A percentile compares a stretch with the other conserved stretches of the same genome.
phyloP scores from a whole-genome alignment of 148 eudicot species.

The Vaccinium corymbosum region DNA sequence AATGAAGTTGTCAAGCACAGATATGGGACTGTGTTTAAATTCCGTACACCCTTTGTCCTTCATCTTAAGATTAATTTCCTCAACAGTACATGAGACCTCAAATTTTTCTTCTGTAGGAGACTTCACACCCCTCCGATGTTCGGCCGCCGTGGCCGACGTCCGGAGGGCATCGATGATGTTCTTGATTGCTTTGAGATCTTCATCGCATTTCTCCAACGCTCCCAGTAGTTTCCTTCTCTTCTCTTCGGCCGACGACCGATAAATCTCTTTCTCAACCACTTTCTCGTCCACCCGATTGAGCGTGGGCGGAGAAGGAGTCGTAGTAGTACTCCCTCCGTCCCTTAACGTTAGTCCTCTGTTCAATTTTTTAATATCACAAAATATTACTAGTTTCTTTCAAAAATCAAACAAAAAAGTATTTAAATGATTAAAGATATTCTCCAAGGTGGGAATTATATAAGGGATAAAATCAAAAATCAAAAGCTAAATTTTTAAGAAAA shows the following conservation, averaged over 20 bases:
- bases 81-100: neutral
- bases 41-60: neutral
- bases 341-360: neutral
- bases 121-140: neutral
- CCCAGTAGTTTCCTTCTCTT: slow-evolving; percentile 56
- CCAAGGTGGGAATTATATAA: too few species aligned
- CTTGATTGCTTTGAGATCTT: slow-evolving; percentile 59
- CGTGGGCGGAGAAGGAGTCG: slow-evolving; percentile 9
- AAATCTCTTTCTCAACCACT: slow-evolving; percentile 14
- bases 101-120: neutral
- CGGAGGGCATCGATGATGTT: slow-evolving; percentile 50
- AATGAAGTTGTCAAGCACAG: slow-evolving; percentile 31
- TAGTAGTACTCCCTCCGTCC: neutral
- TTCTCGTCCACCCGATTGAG: slow-evolving; percentile 12
- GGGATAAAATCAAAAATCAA: neutral
- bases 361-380: too few species aligned
- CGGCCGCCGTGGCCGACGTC: slow-evolving; percentile 14
- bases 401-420: too few species aligned
- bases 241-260: slow-evolving; percentile 20
- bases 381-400: too few species aligned
- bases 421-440: too few species aligned
- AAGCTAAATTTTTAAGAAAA: too few species aligned
- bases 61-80: neutral
- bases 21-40: slow-evolving; percentile 40
- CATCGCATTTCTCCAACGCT: slow-evolving; percentile 77